These are phyloP conservation scores for Paracoccidioides lutzii DNA, from an alignment of 2,329 filamentous ascomycete species.

Conservation along the genomic window DNA sequence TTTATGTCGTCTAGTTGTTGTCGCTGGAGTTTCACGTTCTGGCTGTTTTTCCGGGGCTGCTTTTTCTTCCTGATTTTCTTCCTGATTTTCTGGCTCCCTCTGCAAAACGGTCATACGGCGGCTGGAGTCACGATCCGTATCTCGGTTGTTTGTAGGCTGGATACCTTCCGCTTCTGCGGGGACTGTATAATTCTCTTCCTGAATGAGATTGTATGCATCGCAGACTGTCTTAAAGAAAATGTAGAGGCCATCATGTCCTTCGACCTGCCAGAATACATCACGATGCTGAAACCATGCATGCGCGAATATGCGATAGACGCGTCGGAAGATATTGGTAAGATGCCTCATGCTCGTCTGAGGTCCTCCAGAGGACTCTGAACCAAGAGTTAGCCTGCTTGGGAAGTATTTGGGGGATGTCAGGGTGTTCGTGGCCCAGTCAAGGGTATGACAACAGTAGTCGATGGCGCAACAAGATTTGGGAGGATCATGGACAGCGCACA, in stretches of 20 bases:
- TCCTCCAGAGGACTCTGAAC: conserved; percentile 32
- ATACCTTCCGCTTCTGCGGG: conserved; percentile 78
- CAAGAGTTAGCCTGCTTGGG: conserved; percentile 62
- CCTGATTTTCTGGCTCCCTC: conserved; percentile 28
- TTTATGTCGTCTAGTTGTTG: conserved; percentile 60
- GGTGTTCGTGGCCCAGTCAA: conserved; percentile 93
- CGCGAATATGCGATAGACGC: conserved; percentile 91
- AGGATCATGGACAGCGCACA: conserved; percentile 92
- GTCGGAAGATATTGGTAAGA: conserved; percentile 85
- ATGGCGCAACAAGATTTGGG: conserved; percentile 97
- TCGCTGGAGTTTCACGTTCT: conserved; percentile 31
- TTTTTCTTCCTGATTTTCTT: conserved; percentile 20
- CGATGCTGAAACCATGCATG: conserved; percentile 98
- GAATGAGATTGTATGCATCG: conserved; percentile 78
- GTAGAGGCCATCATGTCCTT: conserved; percentile 82
- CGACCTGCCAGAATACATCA: conserved; percentile 87
- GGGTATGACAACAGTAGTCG: conserved; percentile 96
- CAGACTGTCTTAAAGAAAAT: conserved; percentile 96
- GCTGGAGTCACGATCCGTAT: conserved; percentile 6
- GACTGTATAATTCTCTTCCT: conserved; percentile 89
- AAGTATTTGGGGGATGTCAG: conserved; percentile 93
- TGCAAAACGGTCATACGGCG: conserved; percentile 20
- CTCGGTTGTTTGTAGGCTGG: conserved; percentile 9
- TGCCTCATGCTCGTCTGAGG: conserved; percentile 44
- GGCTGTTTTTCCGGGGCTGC: not conserved